Evolutionary conservation across 2,329 filamentous ascomycete species (phyloP).

Genomic region (Tympanopsis confertula): DNA sequence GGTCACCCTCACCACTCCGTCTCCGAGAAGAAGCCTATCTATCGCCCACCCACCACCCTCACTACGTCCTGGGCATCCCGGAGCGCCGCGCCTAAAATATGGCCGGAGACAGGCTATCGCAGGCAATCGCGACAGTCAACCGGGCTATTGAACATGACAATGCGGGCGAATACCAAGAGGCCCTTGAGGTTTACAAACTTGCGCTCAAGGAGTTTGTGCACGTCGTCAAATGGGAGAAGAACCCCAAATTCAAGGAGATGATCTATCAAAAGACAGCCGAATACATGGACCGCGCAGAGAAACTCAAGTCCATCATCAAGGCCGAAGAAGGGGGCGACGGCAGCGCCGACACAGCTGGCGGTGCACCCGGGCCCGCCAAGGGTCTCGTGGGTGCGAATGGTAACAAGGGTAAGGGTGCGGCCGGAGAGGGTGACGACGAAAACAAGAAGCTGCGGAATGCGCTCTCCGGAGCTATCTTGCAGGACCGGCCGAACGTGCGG

Average conservation of each 20-base stretch:
- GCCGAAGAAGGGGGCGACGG: constrained; percentile 37
- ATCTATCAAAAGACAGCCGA: constrained; percentile 89
- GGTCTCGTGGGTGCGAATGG: constrained; percentile 5
- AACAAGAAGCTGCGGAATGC: constrained; percentile 90
- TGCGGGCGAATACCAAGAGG: constrained; percentile 89
- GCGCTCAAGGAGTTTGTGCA: constrained; percentile 97
- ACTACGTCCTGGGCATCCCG: too few species aligned
- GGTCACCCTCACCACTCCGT: too few species aligned
- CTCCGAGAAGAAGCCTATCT: too few species aligned
- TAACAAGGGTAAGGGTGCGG: constrained; percentile 36
- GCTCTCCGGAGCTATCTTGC: constrained; percentile 79
- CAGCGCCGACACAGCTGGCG: too few species aligned
- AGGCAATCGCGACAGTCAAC: neutral
- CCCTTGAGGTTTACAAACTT: constrained; percentile 91
- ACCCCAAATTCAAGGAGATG: constrained; percentile 91
- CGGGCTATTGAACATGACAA: constrained; percentile 87
- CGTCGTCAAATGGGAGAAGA: constrained; percentile 98
- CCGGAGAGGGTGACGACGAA: constrained; percentile 71
- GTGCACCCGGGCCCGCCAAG: too few species aligned
- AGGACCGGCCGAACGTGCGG: constrained; percentile 88
- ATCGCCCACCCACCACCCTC: too few species aligned
- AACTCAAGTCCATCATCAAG: constrained; percentile 77
- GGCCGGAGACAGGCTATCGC: neutral
- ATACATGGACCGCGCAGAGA: constrained; percentile 98
- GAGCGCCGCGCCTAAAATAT: too few species aligned